Base-by-base conservation (phyloP, 495 filamentous ascomycete genomes). In the Aspergillus olivimuriae region DNA sequence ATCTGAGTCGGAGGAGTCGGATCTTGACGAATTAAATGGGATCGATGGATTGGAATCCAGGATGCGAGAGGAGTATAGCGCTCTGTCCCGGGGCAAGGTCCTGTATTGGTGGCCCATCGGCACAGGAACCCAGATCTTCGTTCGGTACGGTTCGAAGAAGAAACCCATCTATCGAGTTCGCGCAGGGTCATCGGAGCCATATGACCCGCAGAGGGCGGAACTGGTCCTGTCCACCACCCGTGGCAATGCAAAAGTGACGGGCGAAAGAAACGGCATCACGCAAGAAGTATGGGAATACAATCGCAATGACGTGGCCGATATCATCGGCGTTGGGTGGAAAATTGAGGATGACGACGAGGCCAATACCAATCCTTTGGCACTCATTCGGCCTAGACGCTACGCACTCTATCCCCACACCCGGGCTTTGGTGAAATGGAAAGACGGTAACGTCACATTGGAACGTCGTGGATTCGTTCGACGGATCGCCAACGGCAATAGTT, bases 51-150 rank as follows among this genome's bases (percentile, higher is more conserved):
- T 40, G 21, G 37, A 40, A 23, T 20, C 37, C 18, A 40, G 37
- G 21, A 23, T 23, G 10, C 37, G 37, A 14, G 18, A 40, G 22
- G 8, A 40, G 22, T 20, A 24, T 22, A 20, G 37, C 22, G 19
- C 37, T 15, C 37, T 40, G 19, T 22, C 37, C 19, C 18, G 21
- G 43, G 78, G 77, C 66, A 73, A 76, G 39, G 69, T 86, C 41
- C 68, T 81, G 40, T 86, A 44, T 32, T 56, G 43, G 47, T 60
- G 43, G 56, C 43, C 50, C 22, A 55, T 46, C 31, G 56, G 47
- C 8, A 52, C 39, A 9, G 46, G 56, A n/a, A 47, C 45, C 22
- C 39, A 60, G 32, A 52, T 48, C 9, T 56, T 60, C 22, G 41
- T 60, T 3, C 39, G 39, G 6, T 56, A 60, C 21, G 40, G 52